phyloP scores from a whole-genome alignment of 2,329 filamentous ascomycete species.

The Dothistroma pini region DNA sequence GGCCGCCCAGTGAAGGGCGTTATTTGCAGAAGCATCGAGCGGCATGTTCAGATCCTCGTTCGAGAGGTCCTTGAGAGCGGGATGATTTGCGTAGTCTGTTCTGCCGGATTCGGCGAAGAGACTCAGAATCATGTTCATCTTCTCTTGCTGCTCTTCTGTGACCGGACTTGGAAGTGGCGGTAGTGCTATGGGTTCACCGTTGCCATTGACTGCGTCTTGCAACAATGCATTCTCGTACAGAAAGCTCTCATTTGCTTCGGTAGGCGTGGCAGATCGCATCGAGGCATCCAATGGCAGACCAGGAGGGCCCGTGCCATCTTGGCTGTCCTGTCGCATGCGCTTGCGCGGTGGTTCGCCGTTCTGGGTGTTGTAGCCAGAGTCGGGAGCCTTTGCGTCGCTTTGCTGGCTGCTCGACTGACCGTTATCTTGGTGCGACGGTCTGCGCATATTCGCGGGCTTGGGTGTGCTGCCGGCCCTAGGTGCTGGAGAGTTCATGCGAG shows the following conservation, averaged over 20 bases:
- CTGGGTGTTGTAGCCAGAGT: constrained; percentile 67
- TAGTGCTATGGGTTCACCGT: constrained; percentile 58
- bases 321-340: constrained; percentile 54
- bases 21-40: constrained; percentile 84
- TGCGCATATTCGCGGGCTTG: constrained; percentile 63
- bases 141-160: constrained; percentile 67
- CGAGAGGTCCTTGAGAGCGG: constrained; percentile 70
- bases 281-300: constrained; percentile 46
- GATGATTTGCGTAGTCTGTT: constrained; percentile 69
- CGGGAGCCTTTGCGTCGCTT: constrained; percentile 52
- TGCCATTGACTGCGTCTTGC: constrained; percentile 38
- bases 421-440: constrained; percentile 68
- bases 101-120: constrained; percentile 61
- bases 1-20: constrained; percentile 92
- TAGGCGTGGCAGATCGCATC: constrained; percentile 65
- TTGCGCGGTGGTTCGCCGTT: constrained; percentile 73
- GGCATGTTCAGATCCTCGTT: constrained; percentile 85
- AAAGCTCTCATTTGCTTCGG: constrained; percentile 77
- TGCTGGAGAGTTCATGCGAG: constrained; percentile 82
- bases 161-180: constrained; percentile 60
- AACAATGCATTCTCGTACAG: constrained; percentile 52
- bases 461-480: constrained; percentile 61
- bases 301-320: constrained; percentile 32
- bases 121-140: constrained; percentile 75
- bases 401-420: constrained; percentile 75